A percentile compares a stretch with the other conserved stretches of the same genome.
These are phyloP conservation scores for Diaporthe velutina DNA, from an alignment of 2,329 filamentous ascomycete species.

Conservation along the genomic window DNA sequence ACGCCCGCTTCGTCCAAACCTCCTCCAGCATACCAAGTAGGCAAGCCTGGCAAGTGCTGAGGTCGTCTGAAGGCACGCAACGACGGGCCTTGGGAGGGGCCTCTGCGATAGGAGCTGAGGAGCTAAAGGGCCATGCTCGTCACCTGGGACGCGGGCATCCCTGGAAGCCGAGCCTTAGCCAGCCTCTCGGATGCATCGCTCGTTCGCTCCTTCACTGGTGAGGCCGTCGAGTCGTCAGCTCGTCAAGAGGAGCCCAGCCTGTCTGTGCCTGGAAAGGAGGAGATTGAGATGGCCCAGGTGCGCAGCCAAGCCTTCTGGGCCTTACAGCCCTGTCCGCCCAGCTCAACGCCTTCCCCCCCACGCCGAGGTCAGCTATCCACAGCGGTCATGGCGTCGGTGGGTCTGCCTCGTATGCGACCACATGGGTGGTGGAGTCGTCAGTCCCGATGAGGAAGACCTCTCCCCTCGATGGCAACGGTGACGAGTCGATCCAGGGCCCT, in stretches of 20 bases:
- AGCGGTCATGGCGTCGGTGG: not conserved
- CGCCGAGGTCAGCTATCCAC: not conserved
- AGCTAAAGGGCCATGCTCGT: conserved; percentile 6
- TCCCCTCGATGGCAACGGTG: not conserved
- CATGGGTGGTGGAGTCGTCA: not conserved
- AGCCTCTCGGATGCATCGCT: not conserved
- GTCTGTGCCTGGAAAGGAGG: not conserved
- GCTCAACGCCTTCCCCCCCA: conserved; percentile 14
- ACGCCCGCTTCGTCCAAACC: conserved; percentile 19
- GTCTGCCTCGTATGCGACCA: conserved; percentile 9
- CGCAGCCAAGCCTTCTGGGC: conserved; percentile 17
- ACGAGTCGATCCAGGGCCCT: not conserved
- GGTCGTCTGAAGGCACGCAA: conserved; percentile 11
- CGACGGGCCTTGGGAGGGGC: not conserved
- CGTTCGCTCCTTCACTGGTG: not conserved
- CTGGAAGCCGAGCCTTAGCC: not conserved
- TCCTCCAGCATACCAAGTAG: not conserved
- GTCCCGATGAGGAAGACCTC: not conserved
- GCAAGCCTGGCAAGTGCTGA: not conserved
- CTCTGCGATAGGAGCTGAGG: not conserved
- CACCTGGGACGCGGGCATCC: not conserved
- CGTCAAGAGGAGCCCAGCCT: not conserved
- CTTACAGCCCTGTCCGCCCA: not conserved
- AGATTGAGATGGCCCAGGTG: conserved; percentile 4
- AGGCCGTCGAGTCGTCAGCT: not conserved